phyloP scores from a whole-genome alignment of 768 basidiomycete species.

The Suillus americanus region DNA sequence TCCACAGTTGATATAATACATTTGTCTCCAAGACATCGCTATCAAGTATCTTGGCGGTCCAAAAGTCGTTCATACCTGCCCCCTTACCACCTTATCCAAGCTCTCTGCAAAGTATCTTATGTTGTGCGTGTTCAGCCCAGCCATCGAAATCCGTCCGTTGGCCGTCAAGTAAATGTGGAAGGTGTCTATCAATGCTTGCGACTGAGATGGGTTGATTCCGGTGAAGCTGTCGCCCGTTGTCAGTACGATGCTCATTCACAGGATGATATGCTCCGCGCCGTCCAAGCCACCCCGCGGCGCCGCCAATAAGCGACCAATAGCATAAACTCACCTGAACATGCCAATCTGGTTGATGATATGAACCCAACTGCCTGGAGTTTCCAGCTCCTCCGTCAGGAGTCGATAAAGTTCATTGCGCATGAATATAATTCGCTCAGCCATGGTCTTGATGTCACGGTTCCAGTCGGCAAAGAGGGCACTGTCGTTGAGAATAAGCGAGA shows the following conservation, averaged over 20 bases:
- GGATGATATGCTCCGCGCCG: neutral
- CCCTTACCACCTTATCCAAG: conserved; percentile 67
- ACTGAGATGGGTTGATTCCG: conserved; percentile 68
- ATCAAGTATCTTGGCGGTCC: neutral
- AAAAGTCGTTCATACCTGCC: conserved; percentile 30
- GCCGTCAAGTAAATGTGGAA: conserved; percentile 83
- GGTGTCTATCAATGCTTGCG: conserved; percentile 63
- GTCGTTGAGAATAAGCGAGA: conserved; percentile 81
- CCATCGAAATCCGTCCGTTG: conserved; percentile 94
- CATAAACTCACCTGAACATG: conserved; percentile 80
- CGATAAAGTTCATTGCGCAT: conserved; percentile 84
- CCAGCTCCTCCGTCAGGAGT: conserved; percentile 57
- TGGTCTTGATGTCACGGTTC: conserved; percentile 86
- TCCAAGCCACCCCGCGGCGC: neutral
- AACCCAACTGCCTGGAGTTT: conserved; percentile 92
- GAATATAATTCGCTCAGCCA: conserved; percentile 89
- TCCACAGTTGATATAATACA: neutral
- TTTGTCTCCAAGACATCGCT: neutral
- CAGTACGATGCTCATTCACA: conserved; percentile 11
- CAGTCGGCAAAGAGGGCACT: conserved; percentile 77
- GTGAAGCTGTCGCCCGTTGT: conserved; percentile 61
- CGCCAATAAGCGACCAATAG: neutral
- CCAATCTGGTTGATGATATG: conserved; percentile 96
- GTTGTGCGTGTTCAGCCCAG: conserved; percentile 81
- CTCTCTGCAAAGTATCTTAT: conserved; percentile 71